Base-by-base conservation (phyloP, 345 rosid species). In the Arabis hirsuta region DNA sequence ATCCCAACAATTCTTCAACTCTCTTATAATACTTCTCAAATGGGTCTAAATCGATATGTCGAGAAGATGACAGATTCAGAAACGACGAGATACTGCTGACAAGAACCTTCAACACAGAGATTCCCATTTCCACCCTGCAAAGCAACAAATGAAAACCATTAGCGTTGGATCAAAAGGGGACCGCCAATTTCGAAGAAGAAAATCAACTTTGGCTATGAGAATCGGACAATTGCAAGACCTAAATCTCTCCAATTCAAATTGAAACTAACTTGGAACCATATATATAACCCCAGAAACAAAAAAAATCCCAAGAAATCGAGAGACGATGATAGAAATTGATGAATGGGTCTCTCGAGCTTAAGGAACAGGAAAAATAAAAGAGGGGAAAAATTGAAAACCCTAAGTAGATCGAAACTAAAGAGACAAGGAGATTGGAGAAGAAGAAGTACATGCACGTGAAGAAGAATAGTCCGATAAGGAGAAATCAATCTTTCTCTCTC, bases 1-100 rank as follows among this genome's bases (percentile, higher is more conserved):
- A 73, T 83, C 79, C 90, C 73, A 96, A 62, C 43, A 92, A 73
- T 50, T 89, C 99, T 73, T 88, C 99, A n/a, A 81, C 84, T 74
- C 84, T 85, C 74, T 78, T 86, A 67, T 84, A 86, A 68, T 83
- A 84, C 82, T 82, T 90, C 65, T 73, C 84, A 76, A 84, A 81
- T 51, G 84, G 94, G 71, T 92, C 98, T 46, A 79, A 82, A 38
- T 77, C 85, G 38, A 83, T 74, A 71, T 78, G 84, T 58, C 82
- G 88, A 5, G 72, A 78, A 42, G 94, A 83, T 67, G 98, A 85
- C 20, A 86, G 63, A 55, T 80, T 82, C 20, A 85, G 80, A 79
- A 90, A 88, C 12, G 85, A 82, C n/a, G 91, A 83, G 78, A 90
- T 83, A 50, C 83, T 83, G 41, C 78, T 80, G 7, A 86, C 81